A percentile compares a stretch with the other conserved stretches of the same genome.
These are phyloP conservation scores for Raddia distichophylla DNA, from an alignment of 176 grass and related monocot species.

Conservation along the genomic window DNA sequence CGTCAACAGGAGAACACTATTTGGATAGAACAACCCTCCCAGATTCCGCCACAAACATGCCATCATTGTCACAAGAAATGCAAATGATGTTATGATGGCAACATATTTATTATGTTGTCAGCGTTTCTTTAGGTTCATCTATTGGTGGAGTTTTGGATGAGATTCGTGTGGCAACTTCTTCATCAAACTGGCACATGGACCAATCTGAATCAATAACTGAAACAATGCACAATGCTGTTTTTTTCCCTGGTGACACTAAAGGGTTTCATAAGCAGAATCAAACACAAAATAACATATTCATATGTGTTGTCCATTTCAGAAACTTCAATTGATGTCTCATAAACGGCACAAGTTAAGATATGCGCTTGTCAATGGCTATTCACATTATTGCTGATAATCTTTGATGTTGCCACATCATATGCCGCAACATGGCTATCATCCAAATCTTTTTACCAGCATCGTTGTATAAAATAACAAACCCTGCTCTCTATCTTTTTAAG, in stretches of 20 bases:
- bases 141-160: neutral
- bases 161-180: neutral
- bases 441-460: neutral
- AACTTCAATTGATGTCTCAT: neutral
- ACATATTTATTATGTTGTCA: slow-evolving; percentile 3
- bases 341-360: neutral
- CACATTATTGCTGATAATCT: neutral
- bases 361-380: neutral
- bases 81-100: slow-evolving; percentile 4
- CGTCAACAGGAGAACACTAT: slow-evolving; percentile 1
- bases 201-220: neutral
- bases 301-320: neutral
- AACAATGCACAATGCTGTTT: neutral
- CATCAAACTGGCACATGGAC: neutral
- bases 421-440: neutral
- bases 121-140: neutral
- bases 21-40: neutral
- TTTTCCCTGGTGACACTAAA: neutral
- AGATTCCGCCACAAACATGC: neutral
- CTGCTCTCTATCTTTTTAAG: neutral
- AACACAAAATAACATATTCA: neutral
- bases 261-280: neutral
- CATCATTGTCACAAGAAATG: neutral
- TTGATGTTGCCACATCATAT: neutral
- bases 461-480: neutral